Evolutionary conservation across 208 protist genomes (phyloP).

Genomic region (Trypanosoma mega): DNA sequence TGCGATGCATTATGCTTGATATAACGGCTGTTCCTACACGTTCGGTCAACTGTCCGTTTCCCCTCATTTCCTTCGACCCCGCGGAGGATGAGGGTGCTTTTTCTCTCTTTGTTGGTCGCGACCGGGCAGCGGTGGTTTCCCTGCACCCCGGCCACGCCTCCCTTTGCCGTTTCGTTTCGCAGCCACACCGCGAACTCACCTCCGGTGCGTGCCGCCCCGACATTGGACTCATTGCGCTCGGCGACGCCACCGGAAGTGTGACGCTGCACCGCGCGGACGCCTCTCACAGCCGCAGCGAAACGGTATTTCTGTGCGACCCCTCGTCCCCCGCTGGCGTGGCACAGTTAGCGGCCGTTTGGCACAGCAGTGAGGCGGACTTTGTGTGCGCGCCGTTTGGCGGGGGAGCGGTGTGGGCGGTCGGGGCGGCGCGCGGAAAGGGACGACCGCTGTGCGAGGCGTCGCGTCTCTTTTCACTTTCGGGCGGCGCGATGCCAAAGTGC

Average conservation of each 20-base stretch:
- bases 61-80: conserved; percentile 8
- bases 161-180: conserved; percentile 14
- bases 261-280: conserved; percentile 26
- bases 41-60: conserved; percentile 16
- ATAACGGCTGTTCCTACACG: conserved; percentile 23
- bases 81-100: background rate
- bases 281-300: conserved; percentile 2
- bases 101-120: conserved; percentile 17
- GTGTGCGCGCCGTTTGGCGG: conserved; percentile 19
- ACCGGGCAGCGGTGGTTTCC: conserved; percentile 15
- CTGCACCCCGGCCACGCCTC: background rate
- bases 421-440: conserved; percentile 14
- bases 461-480: background rate
- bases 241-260: conserved; percentile 8
- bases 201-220: conserved; percentile 8
- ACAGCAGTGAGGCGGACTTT: conserved; percentile 3
- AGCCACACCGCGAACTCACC: conserved; percentile 25
- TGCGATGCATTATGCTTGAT: conserved; percentile 26
- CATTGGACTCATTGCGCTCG: conserved; percentile 10
- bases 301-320: conserved; percentile 23
- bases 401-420: conserved; percentile 14
- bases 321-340: conserved; percentile 7
- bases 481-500: background rate
- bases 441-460: conserved; percentile 3
- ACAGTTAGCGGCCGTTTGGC: conserved; percentile 13